Conservation (phyloP, 257 asterid species). For the Ilex aquifolium region DNA sequence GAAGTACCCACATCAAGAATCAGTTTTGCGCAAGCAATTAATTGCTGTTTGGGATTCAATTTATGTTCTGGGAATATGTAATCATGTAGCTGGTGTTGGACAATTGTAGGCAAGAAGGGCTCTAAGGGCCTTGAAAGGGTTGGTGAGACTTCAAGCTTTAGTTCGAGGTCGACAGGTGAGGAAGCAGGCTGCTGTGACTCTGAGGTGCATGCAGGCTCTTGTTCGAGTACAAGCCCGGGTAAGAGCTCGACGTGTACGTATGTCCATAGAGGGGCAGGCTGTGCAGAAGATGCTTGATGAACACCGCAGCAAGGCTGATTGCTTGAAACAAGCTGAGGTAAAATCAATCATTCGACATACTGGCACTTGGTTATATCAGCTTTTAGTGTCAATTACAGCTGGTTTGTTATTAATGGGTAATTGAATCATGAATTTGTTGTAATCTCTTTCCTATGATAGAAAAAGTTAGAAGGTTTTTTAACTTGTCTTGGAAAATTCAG, state of each 20-base stretch:
- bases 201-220: conserved; percentile 96
- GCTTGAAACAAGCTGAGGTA: conserved; percentile 83
- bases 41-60: too few species aligned
- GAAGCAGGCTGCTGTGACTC: conserved; percentile 91
- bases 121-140: conserved; percentile 78
- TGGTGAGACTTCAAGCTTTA: conserved; percentile 95
- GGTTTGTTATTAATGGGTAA: too few species aligned
- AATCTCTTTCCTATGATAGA: too few species aligned
- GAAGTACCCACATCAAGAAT: background rate
- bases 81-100: background rate
- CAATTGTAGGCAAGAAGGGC: conserved; percentile 80
- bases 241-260: conserved; percentile 83
- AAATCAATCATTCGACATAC: background rate
- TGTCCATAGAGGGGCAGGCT: conserved; percentile 86
- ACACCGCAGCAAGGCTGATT: conserved; percentile 41
- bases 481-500: conserved; percentile 22
- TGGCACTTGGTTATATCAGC: background rate
- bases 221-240: conserved; percentile 94
- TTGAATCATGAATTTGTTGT: too few species aligned
- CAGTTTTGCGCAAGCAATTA: background rate
- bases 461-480: too few species aligned
- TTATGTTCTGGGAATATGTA: background rate
- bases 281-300: conserved; percentile 73
- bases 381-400: background rate
- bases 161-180: conserved; percentile 88